Conservation (phyloP, 176 grass and related monocot species). For the Puccinellia tenuiflora region DNA sequence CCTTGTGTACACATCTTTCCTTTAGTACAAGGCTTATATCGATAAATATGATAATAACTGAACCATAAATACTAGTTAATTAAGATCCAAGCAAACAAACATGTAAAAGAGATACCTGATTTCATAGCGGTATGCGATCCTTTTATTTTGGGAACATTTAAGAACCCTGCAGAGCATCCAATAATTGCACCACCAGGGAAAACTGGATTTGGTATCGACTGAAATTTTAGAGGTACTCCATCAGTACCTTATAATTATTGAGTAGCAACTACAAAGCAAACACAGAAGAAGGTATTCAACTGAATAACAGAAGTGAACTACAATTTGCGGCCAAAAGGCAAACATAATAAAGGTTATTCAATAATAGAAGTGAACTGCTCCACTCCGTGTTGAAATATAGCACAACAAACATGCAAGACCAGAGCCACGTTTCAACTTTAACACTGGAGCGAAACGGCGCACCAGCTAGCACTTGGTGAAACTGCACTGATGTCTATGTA, state of each 20-base stretch:
- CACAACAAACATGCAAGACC: slow-evolving; percentile 15
- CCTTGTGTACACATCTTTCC: slow-evolving; percentile 40
- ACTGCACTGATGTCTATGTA: neutral
- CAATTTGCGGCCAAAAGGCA: neutral
- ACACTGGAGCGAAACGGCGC: neutral
- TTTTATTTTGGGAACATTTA: slow-evolving; percentile 99
- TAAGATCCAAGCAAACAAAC: neutral
- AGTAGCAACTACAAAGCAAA: neutral
- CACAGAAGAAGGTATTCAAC: neutral
- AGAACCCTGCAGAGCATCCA: slow-evolving; percentile 91
- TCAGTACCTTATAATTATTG: slow-evolving; percentile 1
- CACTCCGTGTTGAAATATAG: neutral
- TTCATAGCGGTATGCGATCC: slow-evolving; percentile 98
- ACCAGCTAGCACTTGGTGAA: neutral
- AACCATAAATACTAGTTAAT: neutral
- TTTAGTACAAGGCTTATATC: slow-evolving; percentile 23
- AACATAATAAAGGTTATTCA: neutral
- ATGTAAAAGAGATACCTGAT: slow-evolving; percentile 53
- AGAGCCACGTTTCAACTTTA: neutral
- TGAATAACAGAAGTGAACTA: neutral
- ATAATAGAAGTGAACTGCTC: neutral
- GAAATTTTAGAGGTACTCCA: slow-evolving; percentile 33
- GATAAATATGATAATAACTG: neutral
- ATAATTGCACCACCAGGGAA: slow-evolving; percentile 94
- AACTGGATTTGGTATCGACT: slow-evolving; percentile 94